Percentiles rank a stretch among this genome's conserved stretches.
Conservation (phyloP, 345 rosid genomes). For the Psidium friedrichsthalianum region DNA sequence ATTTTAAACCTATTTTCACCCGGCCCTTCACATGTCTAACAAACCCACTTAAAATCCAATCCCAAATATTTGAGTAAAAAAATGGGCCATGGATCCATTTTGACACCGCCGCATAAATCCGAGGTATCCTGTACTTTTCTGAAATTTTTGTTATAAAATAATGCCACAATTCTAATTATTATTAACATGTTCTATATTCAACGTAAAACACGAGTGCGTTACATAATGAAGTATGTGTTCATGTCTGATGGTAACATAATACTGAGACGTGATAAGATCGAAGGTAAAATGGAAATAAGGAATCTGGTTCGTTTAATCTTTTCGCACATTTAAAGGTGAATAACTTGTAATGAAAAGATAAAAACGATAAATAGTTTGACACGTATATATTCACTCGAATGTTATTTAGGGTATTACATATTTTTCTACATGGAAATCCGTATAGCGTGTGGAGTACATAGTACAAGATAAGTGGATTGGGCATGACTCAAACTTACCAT, state of each 20-base stretch:
- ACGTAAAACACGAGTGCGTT: not conserved
- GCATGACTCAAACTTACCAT: not conserved
- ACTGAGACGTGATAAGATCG: not conserved
- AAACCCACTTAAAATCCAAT: no score
- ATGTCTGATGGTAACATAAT: not conserved
- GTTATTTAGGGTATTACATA: no score
- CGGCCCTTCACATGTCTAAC: no score
- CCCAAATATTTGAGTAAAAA: no score
- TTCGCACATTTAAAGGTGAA: not conserved
- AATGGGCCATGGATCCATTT: no score
- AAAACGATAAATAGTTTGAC: not conserved
- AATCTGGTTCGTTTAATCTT: fast-evolving
- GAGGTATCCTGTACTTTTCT: not conserved
- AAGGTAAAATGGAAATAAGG: not conserved
- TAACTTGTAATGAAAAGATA: not conserved
- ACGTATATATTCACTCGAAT: not conserved
- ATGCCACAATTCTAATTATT: not conserved
- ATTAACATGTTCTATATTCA: not conserved
- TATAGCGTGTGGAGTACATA: not conserved
- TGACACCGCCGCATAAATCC: no score
- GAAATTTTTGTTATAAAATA: no score
- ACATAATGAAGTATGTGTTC: not conserved
- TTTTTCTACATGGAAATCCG: not conserved
- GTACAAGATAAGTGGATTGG: not conserved
- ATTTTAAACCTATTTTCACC: no score